Evolutionary conservation across 2,329 filamentous ascomycete genomes (phyloP), one percentile per base, ranked within the genome.

Genomic region (Botrytis pseudocinerea): DNA sequence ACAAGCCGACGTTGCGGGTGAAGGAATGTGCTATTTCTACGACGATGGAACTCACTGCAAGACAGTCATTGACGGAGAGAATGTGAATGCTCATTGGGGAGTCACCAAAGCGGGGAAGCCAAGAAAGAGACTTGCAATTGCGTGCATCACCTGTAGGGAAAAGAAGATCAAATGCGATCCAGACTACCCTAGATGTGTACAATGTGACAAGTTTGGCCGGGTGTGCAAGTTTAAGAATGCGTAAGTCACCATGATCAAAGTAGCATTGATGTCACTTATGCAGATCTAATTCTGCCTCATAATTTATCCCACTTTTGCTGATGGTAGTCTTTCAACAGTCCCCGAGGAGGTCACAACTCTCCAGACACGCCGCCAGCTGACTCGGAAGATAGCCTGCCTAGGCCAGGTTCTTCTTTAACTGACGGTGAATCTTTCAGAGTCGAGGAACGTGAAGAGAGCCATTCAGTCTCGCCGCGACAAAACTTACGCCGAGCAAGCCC

Each of bases 141-240:
- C 94, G n/a, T 98, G 95, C 80, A 87, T 97, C 73, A 96, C 94
- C 20, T 98, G 95, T 81, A 89, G 95, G 69, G 94, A 97, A 83
- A 98, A 97, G 89, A 98, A 97, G 86, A 97, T 98, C 84, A 97
- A 97, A 82, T 98, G 95, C 80, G 94, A 97, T 76, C 95, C 94
- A 1, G 94, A 95, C 78, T 92, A 90, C 76, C 93, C 93, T 57
- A 94, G 93, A 77, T 98, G 95, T 78, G 89, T 95, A 71, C 94
- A 97, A 83, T 98, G 95, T 81, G 92, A 96, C 81, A 97, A 97
- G 83, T 95, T 95, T 80, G 93, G 94, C 72, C 88, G 93, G 65
- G 86, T 92, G 28, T 97, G 95, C 87, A 91, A 91, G 82, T 94
- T 94, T 80, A 93, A 93, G 83, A 93, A 92, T 83, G 93, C 93